Conservation (phyloP, 2,329 filamentous ascomycete species). For the Fusarium piperis region DNA sequence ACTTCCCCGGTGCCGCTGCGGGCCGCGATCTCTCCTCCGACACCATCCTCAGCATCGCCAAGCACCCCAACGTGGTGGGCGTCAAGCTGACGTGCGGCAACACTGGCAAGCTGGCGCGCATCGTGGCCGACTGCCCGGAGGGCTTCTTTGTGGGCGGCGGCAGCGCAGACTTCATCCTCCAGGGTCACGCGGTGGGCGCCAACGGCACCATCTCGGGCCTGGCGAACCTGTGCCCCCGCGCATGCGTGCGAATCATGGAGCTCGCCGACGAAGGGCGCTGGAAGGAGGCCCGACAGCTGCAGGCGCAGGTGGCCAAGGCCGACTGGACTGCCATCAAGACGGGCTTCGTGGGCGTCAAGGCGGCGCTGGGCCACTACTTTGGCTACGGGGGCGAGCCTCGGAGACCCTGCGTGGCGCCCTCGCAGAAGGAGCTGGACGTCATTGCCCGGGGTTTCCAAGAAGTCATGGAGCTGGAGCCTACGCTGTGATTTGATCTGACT, state of each 20-base stretch:
- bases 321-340: slow-evolving; percentile 59
- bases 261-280: slow-evolving; percentile 48
- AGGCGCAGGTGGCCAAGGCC: slow-evolving; percentile 55
- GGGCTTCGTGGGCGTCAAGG: slow-evolving; percentile 61
- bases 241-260: slow-evolving; percentile 49
- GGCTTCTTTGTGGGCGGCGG: slow-evolving; percentile 50
- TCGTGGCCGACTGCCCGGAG: slow-evolving; percentile 54
- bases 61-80: slow-evolving; percentile 68
- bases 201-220: slow-evolving; percentile 54
- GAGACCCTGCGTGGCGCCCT: slow-evolving; percentile 50
- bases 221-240: slow-evolving; percentile 52
- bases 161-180: slow-evolving; percentile 55
- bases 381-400: slow-evolving; percentile 53
- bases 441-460: slow-evolving; percentile 51
- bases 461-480: slow-evolving; percentile 44
- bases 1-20: slow-evolving; percentile 69
- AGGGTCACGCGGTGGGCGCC: slow-evolving; percentile 51
- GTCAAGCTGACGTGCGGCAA: slow-evolving; percentile 74
- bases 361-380: slow-evolving; percentile 53
- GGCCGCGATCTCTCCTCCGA: slow-evolving; percentile 72
- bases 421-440: slow-evolving; percentile 45
- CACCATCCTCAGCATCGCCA: slow-evolving; percentile 62
- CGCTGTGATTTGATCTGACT: slow-evolving; percentile 18
- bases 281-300: slow-evolving; percentile 48
- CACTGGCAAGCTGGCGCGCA: slow-evolving; percentile 67